Percentiles rank a stretch among this genome's conserved stretches.
phyloP scores from a whole-genome alignment of 306 rosid species.

The Cajanus cajan region DNA sequence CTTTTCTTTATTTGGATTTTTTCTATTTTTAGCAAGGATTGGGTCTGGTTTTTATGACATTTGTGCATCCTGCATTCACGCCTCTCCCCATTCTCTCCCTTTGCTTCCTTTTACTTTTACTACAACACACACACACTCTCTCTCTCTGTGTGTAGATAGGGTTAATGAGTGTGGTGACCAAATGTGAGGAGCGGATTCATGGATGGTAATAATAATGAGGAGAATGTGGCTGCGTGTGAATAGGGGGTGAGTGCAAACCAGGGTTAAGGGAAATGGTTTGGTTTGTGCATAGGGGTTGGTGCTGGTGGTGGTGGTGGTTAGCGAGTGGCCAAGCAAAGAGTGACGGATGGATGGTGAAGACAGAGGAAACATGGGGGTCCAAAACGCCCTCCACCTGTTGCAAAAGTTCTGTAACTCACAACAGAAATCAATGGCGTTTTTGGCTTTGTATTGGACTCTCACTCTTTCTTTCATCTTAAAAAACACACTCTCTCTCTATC shows the following conservation, averaged over 20 bases:
- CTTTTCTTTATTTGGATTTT: slow-evolving; percentile 14
- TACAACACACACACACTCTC: neutral
- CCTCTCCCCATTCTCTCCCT: slow-evolving; percentile 1
- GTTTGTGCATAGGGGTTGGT: slow-evolving; percentile 32
- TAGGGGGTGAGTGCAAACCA: slow-evolving; percentile 28
- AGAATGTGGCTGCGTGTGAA: slow-evolving; percentile 39
- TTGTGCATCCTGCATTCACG: slow-evolving; percentile 73
- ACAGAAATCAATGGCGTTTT: slow-evolving; percentile 61
- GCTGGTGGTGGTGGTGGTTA: slow-evolving; percentile 48
- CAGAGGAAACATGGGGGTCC: slow-evolving; percentile 32
- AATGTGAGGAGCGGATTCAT: slow-evolving; percentile 54
- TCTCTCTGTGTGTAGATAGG: neutral
- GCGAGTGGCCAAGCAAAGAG: slow-evolving; percentile 43
- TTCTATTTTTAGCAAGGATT: slow-evolving; percentile 62
- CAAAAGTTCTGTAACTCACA: slow-evolving; percentile 69
- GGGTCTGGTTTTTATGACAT: slow-evolving; percentile 64
- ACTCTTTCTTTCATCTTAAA: slow-evolving; percentile 28
- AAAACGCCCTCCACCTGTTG: slow-evolving; percentile 56
- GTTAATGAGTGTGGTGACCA: slow-evolving; percentile 37
- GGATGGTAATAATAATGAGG: neutral
- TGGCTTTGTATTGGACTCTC: slow-evolving; percentile 36
- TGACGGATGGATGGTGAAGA: slow-evolving; percentile 66
- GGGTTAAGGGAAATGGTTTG: slow-evolving; percentile 41
- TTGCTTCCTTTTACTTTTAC: slow-evolving; percentile 38
- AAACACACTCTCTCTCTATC: too few relatives aligned